Conservation (phyloP, 495 filamentous ascomycete species). For the Hyaloscypha bicolor region DNA sequence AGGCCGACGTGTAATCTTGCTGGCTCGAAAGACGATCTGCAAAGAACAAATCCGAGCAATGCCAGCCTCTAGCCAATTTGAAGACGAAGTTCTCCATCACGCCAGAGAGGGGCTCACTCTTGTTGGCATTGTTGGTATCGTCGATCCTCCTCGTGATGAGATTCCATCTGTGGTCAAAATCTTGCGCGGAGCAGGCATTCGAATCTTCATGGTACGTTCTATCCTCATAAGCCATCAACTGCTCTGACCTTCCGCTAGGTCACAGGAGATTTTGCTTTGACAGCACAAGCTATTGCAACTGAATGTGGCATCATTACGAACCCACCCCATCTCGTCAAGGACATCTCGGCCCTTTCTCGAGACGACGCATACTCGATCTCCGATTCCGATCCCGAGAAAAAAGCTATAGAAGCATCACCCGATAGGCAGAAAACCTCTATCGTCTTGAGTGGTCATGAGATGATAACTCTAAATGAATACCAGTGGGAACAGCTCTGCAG, state of each 20-base stretch:
- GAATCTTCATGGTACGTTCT: constrained; percentile 58
- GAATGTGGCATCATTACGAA: constrained; percentile 67
- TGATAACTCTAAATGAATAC: constrained; percentile 55
- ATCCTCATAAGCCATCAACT: constrained; percentile 14
- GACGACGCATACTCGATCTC: constrained; percentile 27
- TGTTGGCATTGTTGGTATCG: constrained; percentile 66
- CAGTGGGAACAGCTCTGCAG: constrained; percentile 60
- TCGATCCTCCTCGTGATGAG: constrained; percentile 68
- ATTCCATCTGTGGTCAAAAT: constrained; percentile 61
- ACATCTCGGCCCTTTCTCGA: constrained; percentile 42
- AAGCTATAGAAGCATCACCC: neutral
- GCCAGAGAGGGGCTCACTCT: constrained; percentile 54
- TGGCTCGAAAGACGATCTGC: constrained; percentile 59
- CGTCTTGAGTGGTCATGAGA: constrained; percentile 57
- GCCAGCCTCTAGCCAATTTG: constrained; percentile 49
- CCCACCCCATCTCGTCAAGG: constrained; percentile 35
- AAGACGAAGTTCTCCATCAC: constrained; percentile 50
- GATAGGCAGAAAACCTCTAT: constrained; percentile 23
- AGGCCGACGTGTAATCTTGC: constrained; percentile 64
- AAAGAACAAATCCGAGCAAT: constrained; percentile 37
- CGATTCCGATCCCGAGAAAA: constrained; percentile 16
- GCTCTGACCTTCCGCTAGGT: constrained; percentile 38
- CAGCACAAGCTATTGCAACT: constrained; percentile 67
- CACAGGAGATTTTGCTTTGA: constrained; percentile 75
- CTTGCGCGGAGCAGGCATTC: constrained; percentile 61